A percentile compares a stretch with the other conserved stretches of the same genome.
phyloP scores from a whole-genome alignment of 164 flowering plant genomes.

The Hamamelis virginiana region DNA sequence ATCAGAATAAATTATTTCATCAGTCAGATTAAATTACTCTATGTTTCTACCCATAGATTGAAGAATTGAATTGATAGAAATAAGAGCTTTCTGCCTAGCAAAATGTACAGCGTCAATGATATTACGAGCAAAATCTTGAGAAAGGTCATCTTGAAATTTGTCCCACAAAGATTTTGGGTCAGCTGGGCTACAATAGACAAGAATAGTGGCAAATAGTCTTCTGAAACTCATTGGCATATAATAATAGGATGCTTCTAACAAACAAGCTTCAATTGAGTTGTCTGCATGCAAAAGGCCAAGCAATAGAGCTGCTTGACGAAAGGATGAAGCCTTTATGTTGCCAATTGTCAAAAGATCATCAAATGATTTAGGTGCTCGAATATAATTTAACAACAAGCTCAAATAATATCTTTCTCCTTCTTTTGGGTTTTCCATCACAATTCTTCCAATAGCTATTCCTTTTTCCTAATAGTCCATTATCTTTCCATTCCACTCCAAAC shows the following conservation, averaged over 20 bases:
- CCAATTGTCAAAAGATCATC: not conserved
- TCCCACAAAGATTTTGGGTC: not conserved
- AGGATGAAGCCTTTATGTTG: not conserved
- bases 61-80: not conserved
- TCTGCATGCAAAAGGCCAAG: slow-evolving; percentile 5
- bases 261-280: not conserved
- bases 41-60: slow-evolving; percentile 8
- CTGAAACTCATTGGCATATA: slow-evolving; percentile 14
- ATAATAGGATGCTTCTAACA: slow-evolving; percentile 4
- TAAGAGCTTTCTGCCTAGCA: not conserved
- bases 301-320: not conserved
- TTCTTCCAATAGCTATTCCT: too few relatives aligned
- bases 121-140: not conserved
- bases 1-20: not conserved
- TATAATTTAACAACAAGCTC: not conserved
- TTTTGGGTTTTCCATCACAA: not conserved
- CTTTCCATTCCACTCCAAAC: not conserved
- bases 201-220: slow-evolving; percentile 7
- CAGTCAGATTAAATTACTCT: not conserved
- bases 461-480: not conserved
- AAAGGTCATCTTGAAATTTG: not conserved
- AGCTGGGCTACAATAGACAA: not conserved
- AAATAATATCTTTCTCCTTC: slow-evolving; percentile 13
- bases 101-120: not conserved
- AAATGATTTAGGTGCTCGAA: not conserved